Evolutionary conservation across 1,284 basidiomycete species (phyloP).

Genomic region (Xanthoconium separans): DNA sequence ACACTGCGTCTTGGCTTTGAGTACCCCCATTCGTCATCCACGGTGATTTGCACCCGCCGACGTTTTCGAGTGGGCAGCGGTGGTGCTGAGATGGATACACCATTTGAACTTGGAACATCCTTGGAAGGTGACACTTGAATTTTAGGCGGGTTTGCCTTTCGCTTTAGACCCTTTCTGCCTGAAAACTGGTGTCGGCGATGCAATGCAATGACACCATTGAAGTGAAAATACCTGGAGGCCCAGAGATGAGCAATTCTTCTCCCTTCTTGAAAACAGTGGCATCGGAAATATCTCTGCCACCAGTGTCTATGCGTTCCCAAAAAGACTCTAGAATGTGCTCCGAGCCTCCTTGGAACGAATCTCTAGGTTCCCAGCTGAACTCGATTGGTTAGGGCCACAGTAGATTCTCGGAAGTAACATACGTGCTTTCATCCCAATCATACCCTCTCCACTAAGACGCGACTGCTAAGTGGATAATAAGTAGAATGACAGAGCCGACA

Average conservation of each 20-base stretch:
- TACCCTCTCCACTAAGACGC: constrained; percentile 67
- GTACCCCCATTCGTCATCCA: constrained; percentile 8
- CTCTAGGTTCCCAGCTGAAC: constrained; percentile 65
- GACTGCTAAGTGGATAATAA: constrained; percentile 5
- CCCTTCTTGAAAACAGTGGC: constrained; percentile 49
- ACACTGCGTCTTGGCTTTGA: constrained; percentile 10
- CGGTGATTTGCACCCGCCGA: constrained; percentile 9
- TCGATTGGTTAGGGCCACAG: constrained; percentile 7
- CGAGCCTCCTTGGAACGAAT: constrained; percentile 56
- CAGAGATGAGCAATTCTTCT: constrained; percentile 54
- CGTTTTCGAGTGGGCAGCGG: constrained; percentile 25
- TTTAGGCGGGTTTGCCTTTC: constrained; percentile 15
- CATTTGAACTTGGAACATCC: constrained; percentile 7
- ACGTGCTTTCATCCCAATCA: constrained; percentile 62
- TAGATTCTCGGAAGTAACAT: constrained; percentile 33
- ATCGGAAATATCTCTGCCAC: constrained; percentile 50
- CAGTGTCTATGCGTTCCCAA: constrained; percentile 54
- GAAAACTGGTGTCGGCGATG: constrained; percentile 4
- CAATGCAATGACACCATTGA: neutral
- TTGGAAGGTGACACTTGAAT: constrained; percentile 3
- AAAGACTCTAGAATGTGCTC: constrained; percentile 58
- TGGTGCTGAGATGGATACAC: constrained; percentile 21
- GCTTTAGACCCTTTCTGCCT: constrained; percentile 26
- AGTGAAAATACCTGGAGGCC: constrained; percentile 51
- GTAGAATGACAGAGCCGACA: constrained; percentile 16